Evolutionary conservation across 495 filamentous ascomycete genomes (phyloP).

Genomic region (Penicillium macrosclerotiorum): DNA sequence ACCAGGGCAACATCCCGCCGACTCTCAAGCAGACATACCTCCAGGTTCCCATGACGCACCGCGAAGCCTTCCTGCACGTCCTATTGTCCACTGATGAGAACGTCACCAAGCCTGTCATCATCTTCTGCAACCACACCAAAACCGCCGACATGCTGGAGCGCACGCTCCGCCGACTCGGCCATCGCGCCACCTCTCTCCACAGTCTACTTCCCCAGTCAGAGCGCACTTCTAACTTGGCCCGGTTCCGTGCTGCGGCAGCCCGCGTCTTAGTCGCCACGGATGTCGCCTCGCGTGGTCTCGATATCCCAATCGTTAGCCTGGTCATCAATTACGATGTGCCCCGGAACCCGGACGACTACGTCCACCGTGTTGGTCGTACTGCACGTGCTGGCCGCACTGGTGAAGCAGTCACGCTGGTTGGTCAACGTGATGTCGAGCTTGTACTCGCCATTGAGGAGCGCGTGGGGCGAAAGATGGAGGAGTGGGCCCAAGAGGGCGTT

Average conservation of each 20-base stretch:
- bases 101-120: slow-evolving; percentile 69
- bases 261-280: slow-evolving; percentile 92
- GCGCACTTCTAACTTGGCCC: slow-evolving; percentile 79
- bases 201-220: slow-evolving; percentile 79
- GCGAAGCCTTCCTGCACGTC: slow-evolving; percentile 90
- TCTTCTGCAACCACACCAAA: slow-evolving; percentile 91
- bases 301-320: slow-evolving; percentile 87
- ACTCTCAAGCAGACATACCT: slow-evolving; percentile 83
- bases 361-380: slow-evolving; percentile 93
- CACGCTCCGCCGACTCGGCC: slow-evolving; percentile 75
- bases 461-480: slow-evolving; percentile 75
- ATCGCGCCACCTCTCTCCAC: slow-evolving; percentile 89
- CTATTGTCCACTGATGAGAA: slow-evolving; percentile 81
- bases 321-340: slow-evolving; percentile 96
- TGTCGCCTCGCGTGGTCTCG: slow-evolving; percentile 91
- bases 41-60: slow-evolving; percentile 81
- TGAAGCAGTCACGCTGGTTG: slow-evolving; percentile 82
- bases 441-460: slow-evolving; percentile 84
- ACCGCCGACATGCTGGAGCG: slow-evolving; percentile 88
- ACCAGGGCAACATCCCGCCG: slow-evolving; percentile 64
- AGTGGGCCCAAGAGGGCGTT: slow-evolving; percentile 83
- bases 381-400: slow-evolving; percentile 84
- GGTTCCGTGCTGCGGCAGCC: slow-evolving; percentile 89
- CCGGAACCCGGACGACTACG: slow-evolving; percentile 93
- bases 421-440: slow-evolving; percentile 85